Evolutionary conservation across 495 filamentous ascomycete genomes (phyloP).

Genomic region (Astrocystis sublimbata): DNA sequence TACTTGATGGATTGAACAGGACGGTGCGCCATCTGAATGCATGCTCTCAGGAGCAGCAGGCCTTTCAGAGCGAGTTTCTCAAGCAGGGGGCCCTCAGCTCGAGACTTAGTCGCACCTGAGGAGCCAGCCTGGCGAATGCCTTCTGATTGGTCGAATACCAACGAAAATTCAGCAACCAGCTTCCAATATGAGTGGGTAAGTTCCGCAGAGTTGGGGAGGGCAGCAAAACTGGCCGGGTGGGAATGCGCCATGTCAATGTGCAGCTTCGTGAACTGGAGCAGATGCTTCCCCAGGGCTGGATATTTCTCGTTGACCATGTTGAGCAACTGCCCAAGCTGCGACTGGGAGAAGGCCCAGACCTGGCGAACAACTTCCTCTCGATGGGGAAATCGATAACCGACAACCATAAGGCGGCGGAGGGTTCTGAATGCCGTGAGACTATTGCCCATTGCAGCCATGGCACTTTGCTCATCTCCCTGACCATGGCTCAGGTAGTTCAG

Average conservation of each 20-base stretch:
- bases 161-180: slow-evolving; percentile 71
- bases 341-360: slow-evolving; percentile 72
- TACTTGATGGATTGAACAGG: slow-evolving; percentile 81
- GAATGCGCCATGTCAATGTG: slow-evolving; percentile 77
- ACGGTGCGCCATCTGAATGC: slow-evolving; percentile 78
- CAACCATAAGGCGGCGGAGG: slow-evolving; percentile 73
- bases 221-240: slow-evolving; percentile 77
- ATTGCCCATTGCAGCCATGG: slow-evolving; percentile 65
- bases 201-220: slow-evolving; percentile 72
- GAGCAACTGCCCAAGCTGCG: slow-evolving; percentile 72
- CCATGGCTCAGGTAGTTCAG: slow-evolving; percentile 54
- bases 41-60: slow-evolving; percentile 78
- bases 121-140: slow-evolving; percentile 49
- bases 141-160: slow-evolving; percentile 59
- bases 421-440: slow-evolving; percentile 77
- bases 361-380: slow-evolving; percentile 69
- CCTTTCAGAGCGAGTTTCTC: slow-evolving; percentile 81
- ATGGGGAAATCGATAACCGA: slow-evolving; percentile 82
- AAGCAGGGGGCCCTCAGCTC: slow-evolving; percentile 57
- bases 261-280: slow-evolving; percentile 86
- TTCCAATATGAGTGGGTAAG: slow-evolving; percentile 83
- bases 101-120: slow-evolving; percentile 52
- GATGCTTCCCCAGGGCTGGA: slow-evolving; percentile 74
- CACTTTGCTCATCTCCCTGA: slow-evolving; percentile 62
- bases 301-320: slow-evolving; percentile 50